phyloP scores from a whole-genome alignment of 352 stramenopile genomes.

The Globisporangium okanoganense region DNA sequence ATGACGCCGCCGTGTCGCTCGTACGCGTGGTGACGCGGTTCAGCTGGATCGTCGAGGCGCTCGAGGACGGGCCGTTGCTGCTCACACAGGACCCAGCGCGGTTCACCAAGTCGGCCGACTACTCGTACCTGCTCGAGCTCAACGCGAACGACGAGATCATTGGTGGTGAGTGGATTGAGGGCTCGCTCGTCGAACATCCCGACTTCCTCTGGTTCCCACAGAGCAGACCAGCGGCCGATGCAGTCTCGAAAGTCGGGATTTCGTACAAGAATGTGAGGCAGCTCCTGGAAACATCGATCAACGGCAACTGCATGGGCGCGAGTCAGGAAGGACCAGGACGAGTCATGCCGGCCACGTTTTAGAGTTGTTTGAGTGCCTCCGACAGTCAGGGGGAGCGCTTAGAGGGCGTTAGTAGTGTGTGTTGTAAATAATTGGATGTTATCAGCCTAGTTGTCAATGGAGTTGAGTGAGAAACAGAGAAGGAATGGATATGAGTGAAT shows the following conservation, averaged over 20 bases:
- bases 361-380: too few species aligned
- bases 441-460: neutral
- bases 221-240: neutral
- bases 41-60: constrained; percentile 47
- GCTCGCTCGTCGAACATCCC: constrained; percentile 6
- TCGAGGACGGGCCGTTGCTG: constrained; percentile 29
- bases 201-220: constrained; percentile 12
- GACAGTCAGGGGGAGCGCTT: too few species aligned
- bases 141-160: constrained; percentile 12
- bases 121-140: constrained; percentile 10
- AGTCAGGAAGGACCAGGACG: neutral
- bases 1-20: constrained; percentile 41
- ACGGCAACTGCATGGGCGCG: constrained; percentile 11
- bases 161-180: constrained; percentile 12
- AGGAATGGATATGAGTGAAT: neutral
- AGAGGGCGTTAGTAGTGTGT: neutral
- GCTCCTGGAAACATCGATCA: constrained; percentile 4
- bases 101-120: constrained; percentile 3
- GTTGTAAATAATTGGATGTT: neutral
- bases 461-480: neutral
- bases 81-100: neutral
- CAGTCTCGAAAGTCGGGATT: constrained; percentile 8
- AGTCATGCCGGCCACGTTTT: neutral
- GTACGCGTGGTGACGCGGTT: constrained; percentile 46
- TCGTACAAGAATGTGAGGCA: constrained; percentile 5